Percentiles rank a stretch among this genome's conserved stretches.
Evolutionary conservation across 345 rosid genomes (phyloP).

Genomic region (Lepidium aucheri): DNA sequence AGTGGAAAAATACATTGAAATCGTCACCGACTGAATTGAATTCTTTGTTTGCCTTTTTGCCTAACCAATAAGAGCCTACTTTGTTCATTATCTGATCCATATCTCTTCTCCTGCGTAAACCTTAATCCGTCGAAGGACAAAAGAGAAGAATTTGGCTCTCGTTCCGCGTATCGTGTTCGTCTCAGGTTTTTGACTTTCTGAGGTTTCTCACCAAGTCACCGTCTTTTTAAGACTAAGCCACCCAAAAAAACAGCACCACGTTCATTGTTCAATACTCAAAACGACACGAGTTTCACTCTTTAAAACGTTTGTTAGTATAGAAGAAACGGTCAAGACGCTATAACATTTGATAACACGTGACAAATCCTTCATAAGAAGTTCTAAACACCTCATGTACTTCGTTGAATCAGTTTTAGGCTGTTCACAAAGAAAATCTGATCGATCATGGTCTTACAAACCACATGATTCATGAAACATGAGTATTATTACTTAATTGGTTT

Average conservation of each 20-base stretch:
- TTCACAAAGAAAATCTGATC: background rate
- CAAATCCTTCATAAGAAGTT: background rate
- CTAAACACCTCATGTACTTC: background rate
- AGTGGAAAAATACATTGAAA: conserved; percentile 39
- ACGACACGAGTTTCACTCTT: background rate
- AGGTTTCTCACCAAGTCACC: background rate
- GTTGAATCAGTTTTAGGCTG: background rate
- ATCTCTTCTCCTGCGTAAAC: background rate
- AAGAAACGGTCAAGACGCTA: background rate
- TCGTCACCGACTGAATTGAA: conserved; percentile 81
- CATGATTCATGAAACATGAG: background rate
- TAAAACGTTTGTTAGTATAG: background rate
- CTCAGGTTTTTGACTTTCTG: background rate
- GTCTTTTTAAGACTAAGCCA: background rate
- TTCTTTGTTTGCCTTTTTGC: conserved; percentile 71
- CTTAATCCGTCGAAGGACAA: background rate
- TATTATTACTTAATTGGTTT: background rate
- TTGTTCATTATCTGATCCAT: conserved; percentile 94
- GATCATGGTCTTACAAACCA: conserved; percentile 1
- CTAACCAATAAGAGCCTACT: conserved; percentile 83
- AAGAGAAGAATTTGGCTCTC: background rate
- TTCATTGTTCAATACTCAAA: background rate
- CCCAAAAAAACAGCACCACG: background rate
- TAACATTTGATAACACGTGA: background rate
- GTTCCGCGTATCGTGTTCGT: background rate